Conservation (phyloP, 1,284 basidiomycete genomes). For the Ustilago crameri region DNA sequence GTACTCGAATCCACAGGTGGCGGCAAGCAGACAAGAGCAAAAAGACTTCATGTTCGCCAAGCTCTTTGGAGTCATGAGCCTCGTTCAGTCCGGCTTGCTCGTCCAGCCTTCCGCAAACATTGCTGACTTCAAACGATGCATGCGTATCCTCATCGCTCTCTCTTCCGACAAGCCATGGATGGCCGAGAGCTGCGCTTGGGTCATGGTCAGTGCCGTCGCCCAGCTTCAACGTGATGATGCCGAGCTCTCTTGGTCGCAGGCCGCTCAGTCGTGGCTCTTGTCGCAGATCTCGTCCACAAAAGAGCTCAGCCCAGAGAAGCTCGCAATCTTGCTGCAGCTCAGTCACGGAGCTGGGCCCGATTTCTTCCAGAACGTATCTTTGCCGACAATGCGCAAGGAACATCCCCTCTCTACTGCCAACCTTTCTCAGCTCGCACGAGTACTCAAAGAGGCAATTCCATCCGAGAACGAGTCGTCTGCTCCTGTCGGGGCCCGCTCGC, state of each 20-base stretch:
- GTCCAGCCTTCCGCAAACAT: slow-evolving; percentile 75
- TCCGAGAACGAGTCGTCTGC: slow-evolving; percentile 73
- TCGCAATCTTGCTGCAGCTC: slow-evolving; percentile 81
- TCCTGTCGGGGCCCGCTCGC: slow-evolving; percentile 53
- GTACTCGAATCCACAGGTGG: slow-evolving; percentile 50
- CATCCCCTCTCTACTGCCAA: slow-evolving; percentile 78
- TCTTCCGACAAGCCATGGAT: slow-evolving; percentile 90
- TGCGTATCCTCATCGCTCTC: slow-evolving; percentile 77
- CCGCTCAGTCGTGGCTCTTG: slow-evolving; percentile 47
- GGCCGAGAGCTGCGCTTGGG: slow-evolving; percentile 90
- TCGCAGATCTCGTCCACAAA: slow-evolving; percentile 63
- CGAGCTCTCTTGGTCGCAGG: slow-evolving; percentile 36
- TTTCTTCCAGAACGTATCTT: slow-evolving; percentile 38
- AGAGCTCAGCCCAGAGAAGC: slow-evolving; percentile 85
- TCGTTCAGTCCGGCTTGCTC: slow-evolving; percentile 72
- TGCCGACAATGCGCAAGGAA: slow-evolving; percentile 75
- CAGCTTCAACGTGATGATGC: slow-evolving; percentile 20
- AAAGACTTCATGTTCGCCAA: slow-evolving; percentile 91
- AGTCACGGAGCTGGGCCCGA: slow-evolving; percentile 33
- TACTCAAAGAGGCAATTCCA: slow-evolving; percentile 71
- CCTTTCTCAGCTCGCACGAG: slow-evolving; percentile 75
- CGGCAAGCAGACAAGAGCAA: slow-evolving; percentile 85
- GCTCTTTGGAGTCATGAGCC: slow-evolving; percentile 82
- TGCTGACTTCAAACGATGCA: slow-evolving; percentile 75
- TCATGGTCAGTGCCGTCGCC: slow-evolving; percentile 62